phyloP scores from a whole-genome alignment of 441 rosid species.

The Bocquillonia castaneifolia region DNA sequence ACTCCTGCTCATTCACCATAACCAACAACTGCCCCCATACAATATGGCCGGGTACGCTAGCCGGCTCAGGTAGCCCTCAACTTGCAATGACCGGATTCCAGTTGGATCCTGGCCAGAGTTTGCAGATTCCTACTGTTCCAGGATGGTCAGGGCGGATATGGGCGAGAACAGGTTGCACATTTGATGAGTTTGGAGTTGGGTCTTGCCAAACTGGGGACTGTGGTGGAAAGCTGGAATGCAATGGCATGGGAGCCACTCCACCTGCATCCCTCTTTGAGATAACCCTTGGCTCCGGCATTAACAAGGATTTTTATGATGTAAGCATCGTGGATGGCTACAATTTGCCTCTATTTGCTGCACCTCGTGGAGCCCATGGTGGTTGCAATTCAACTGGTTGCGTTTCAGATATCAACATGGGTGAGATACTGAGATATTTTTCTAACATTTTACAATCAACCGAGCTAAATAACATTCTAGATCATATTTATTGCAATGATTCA shows the following conservation, averaged over 20 bases:
- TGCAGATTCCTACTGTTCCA: constrained; percentile 45
- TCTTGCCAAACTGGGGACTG: constrained; percentile 77
- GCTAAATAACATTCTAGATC: neutral
- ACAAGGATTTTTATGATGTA: constrained; percentile 69
- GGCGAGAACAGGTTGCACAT: constrained; percentile 70
- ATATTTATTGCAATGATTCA: neutral
- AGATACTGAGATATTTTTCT: neutral
- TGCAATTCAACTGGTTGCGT: constrained; percentile 52
- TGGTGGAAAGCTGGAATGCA: constrained; percentile 61
- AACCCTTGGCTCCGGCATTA: constrained; percentile 59
- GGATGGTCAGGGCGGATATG: constrained; percentile 92
- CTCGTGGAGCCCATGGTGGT: constrained; percentile 63
- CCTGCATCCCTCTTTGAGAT: constrained; percentile 84
- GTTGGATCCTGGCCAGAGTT: constrained; percentile 50
- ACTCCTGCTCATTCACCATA: constrained; percentile 48
- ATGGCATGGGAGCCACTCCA: constrained; percentile 60
- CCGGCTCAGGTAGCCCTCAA: constrained; percentile 60
- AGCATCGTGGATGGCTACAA: constrained; percentile 90
- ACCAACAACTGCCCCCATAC: constrained; percentile 66
- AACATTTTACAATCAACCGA: neutral
- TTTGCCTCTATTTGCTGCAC: constrained; percentile 65
- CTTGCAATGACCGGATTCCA: constrained; percentile 61
- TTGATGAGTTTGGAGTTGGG: constrained; percentile 49
- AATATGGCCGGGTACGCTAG: constrained; percentile 78
- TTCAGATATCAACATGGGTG: constrained; percentile 63